phyloP scores from a whole-genome alignment of 768 basidiomycete genomes.

The Russula vinacea region DNA sequence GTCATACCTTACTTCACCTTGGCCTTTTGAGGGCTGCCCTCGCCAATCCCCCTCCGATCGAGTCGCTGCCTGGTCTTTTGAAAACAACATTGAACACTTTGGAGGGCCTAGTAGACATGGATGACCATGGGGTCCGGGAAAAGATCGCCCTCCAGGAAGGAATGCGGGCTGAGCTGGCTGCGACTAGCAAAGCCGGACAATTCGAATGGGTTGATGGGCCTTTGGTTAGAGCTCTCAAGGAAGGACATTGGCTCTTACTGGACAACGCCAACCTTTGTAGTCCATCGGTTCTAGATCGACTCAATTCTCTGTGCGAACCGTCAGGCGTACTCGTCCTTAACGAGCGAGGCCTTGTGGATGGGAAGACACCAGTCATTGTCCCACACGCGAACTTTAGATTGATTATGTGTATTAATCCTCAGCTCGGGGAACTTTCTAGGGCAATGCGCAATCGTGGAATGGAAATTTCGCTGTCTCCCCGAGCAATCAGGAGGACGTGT shows the following conservation, averaged over 20 bases:
- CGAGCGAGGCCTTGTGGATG: slow-evolving; percentile 83
- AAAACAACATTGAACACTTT: slow-evolving; percentile 35
- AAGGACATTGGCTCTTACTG: slow-evolving; percentile 85
- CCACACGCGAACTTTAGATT: slow-evolving; percentile 90
- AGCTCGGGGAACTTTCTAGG: slow-evolving; percentile 88
- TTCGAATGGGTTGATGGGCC: slow-evolving; percentile 98
- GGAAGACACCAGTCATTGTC: slow-evolving; percentile 63
- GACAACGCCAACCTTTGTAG: slow-evolving; percentile 94
- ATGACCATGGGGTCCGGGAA: slow-evolving; percentile 17
- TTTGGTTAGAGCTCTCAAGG: slow-evolving; percentile 77
- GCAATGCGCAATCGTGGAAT: slow-evolving; percentile 98
- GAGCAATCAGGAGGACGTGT: slow-evolving; percentile 21
- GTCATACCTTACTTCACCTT: slow-evolving; percentile 1
- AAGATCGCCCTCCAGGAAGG: slow-evolving; percentile 10
- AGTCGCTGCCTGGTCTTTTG: slow-evolving; percentile 30
- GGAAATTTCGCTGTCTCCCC: slow-evolving; percentile 60
- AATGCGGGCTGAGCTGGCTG: slow-evolving; percentile 30
- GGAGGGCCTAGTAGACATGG: slow-evolving; percentile 31
- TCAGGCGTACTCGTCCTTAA: slow-evolving; percentile 80
- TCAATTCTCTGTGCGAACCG: slow-evolving; percentile 93
- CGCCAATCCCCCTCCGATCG: slow-evolving; percentile 1
- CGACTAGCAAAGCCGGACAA: slow-evolving; percentile 43
- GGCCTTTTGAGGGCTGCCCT: slow-evolving; percentile 8
- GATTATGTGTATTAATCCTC: slow-evolving; percentile 91
- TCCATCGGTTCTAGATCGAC: slow-evolving; percentile 90